These are phyloP conservation scores for Talaromyces sp. DNA, from an alignment of 2,329 filamentous ascomycete species.

Conservation along the genomic window DNA sequence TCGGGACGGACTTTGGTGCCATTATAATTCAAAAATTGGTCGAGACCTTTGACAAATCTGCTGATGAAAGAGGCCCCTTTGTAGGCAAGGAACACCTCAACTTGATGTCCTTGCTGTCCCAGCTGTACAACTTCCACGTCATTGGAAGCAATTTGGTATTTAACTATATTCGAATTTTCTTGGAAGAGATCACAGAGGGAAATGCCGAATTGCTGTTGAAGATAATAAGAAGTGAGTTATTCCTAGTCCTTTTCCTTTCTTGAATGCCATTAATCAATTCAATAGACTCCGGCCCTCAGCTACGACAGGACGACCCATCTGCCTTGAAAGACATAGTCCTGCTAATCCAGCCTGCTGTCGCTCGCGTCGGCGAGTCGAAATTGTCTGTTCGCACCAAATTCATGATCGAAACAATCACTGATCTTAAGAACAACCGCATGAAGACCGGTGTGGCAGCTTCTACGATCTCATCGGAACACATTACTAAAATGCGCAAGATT, in stretches of 20 bases:
- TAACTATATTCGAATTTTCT: slow-evolving; percentile 77
- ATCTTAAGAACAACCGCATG: slow-evolving; percentile 88
- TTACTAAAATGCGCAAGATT: slow-evolving; percentile 81
- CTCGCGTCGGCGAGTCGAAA: slow-evolving; percentile 60
- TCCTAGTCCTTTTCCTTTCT: neutral
- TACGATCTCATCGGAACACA: slow-evolving; percentile 71
- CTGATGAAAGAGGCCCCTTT: slow-evolving; percentile 41
- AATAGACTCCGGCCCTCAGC: slow-evolving; percentile 66
- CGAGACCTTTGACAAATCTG: slow-evolving; percentile 65
- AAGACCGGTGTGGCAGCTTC: slow-evolving; percentile 70
- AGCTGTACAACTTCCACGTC: slow-evolving; percentile 89
- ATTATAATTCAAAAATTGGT: slow-evolving; percentile 76
- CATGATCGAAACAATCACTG: slow-evolving; percentile 94
- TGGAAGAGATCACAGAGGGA: slow-evolving; percentile 69
- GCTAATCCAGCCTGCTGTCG: slow-evolving; percentile 67
- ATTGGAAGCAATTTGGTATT: slow-evolving; percentile 79
- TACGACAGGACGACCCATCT: slow-evolving; percentile 83
- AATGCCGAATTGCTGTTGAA: slow-evolving; percentile 86
- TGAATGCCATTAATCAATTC: slow-evolving; percentile 13
- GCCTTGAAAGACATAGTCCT: slow-evolving; percentile 83
- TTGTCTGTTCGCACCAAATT: slow-evolving; percentile 87
- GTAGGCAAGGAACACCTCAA: slow-evolving; percentile 64
- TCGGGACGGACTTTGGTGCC: slow-evolving; percentile 85
- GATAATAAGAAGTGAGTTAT: slow-evolving; percentile 61
- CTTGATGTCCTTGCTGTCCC: slow-evolving; percentile 72